A percentile compares a stretch with the other conserved stretches of the same genome.
These are phyloP conservation scores for Fusarium pseudograminearum DNA, from an alignment of 2,329 filamentous ascomycete genomes.

Conservation along the genomic window DNA sequence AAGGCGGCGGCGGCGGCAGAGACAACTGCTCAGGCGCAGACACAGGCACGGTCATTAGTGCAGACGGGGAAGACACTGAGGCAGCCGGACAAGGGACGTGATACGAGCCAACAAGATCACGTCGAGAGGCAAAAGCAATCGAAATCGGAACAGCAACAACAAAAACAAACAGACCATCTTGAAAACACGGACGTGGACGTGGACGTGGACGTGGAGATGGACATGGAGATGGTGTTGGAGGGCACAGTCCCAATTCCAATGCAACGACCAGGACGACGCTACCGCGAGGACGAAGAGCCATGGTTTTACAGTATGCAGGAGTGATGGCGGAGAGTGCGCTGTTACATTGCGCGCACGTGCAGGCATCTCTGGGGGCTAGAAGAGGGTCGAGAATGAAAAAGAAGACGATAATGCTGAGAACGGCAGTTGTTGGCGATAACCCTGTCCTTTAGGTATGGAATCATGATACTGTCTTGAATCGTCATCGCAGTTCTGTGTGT, in stretches of 20 bases:
- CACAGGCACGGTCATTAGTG: conserved; percentile 36
- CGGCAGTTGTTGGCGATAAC: conserved; percentile 28
- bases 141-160: conserved; percentile 6
- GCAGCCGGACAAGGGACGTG: conserved; percentile 35
- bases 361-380: conserved; percentile 19
- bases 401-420: conserved; percentile 21
- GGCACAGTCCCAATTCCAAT: conserved; percentile 73
- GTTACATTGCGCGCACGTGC: conserved; percentile 5
- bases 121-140: conserved; percentile 13
- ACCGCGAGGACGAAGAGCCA: conserved; percentile 56
- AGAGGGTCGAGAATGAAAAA: conserved; percentile 17
- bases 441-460: conserved; percentile 8
- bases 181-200: conserved; percentile 24
- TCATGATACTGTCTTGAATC: background rate
- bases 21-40: background rate
- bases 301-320: conserved; percentile 56
- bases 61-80: conserved; percentile 34
- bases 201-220: conserved; percentile 21
- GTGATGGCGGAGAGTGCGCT: conserved; percentile 39
- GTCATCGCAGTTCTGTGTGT: conserved; percentile 1
- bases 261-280: conserved; percentile 66
- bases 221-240: conserved; percentile 58
- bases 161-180: conserved; percentile 8
- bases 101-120: conserved; percentile 34
- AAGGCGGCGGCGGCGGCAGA: conserved; percentile 34